phyloP scores from a whole-genome alignment of 495 filamentous ascomycete genomes.

The Podospora conica region DNA sequence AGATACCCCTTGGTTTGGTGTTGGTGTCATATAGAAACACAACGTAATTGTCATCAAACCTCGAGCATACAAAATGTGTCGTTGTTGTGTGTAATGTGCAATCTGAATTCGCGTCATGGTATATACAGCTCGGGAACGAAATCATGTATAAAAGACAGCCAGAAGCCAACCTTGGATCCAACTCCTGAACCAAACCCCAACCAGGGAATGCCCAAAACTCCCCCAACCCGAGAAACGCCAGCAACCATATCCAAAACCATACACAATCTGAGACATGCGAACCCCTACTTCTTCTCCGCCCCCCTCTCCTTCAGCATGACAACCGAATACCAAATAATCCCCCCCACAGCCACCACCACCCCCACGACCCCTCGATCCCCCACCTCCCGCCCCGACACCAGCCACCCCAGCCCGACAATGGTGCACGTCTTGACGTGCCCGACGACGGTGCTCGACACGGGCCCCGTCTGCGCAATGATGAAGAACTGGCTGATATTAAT shows the following conservation, averaged over 20 bases:
- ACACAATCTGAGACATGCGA: background rate
- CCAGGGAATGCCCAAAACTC: background rate
- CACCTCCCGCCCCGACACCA: conserved; percentile 43
- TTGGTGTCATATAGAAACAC: background rate
- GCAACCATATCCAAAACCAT: background rate
- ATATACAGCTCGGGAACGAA: background rate
- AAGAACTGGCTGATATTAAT: conserved; percentile 73
- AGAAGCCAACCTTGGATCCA: background rate
- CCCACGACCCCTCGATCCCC: conserved; percentile 48
- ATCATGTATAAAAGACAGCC: background rate
- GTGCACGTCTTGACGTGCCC: conserved; percentile 60
- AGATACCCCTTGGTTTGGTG: conserved; percentile 8
- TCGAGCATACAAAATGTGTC: background rate
- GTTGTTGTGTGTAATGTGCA: background rate
- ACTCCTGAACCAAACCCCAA: background rate
- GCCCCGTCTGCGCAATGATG: conserved; percentile 63
- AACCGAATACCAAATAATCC: conserved; percentile 50
- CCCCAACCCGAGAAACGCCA: background rate
- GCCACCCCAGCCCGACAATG: conserved; percentile 54
- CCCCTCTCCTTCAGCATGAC: conserved; percentile 41
- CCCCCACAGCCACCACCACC: conserved; percentile 48
- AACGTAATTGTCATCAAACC: background rate
- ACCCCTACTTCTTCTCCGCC: conserved; percentile 11
- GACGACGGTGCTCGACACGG: conserved; percentile 65
- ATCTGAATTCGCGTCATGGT: background rate